Base-by-base conservation (phyloP, 1,139 yeast species). In the Citeromyces hawaiiensis region DNA sequence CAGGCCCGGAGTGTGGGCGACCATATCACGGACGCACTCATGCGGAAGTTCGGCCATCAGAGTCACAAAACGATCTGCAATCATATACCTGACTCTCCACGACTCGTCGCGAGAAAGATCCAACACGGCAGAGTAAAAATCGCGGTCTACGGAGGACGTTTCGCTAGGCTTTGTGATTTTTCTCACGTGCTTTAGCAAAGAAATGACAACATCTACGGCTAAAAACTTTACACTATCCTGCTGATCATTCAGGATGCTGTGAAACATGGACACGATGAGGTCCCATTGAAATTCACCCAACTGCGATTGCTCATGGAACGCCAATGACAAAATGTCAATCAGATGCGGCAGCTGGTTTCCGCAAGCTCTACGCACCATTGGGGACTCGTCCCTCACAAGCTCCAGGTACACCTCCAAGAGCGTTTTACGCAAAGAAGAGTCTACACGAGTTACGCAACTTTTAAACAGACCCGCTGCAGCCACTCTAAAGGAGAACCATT, bases 61-160 rank as follows among this genome's bases (percentile, higher is more conserved):
- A 47, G 70, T 68, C 50, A 79, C 83, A 55, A 86, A 88, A 53
- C 87, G 72, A 57, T 88, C 96, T 21, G 97, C 96, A 21, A 95
- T 94, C 75, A 94, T 87, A 62, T 91, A 93, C 53, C 98, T 76
- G 42, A 93, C 97, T 59, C 98, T 80, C 99, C 99, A 93, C 53
- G 94, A 83, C 60, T 86, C 88, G 62, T 93, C 98, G 47, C 70
- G 72, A 46, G 85, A 79, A 48, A 93, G 70, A 48, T 76, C 75
- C 45, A 81, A 68, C 3, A 86, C 68, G 42, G 74, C 70, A 40
- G 68, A 65, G 46, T 81, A 67, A 45, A 81, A 66, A 35, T 72
- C 65, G 48, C 74, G 70, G 56, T 78, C 83, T 21, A 76, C 61
- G 35, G 57, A 58, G 50, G 80, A 85, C 42, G 70, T 60, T 45